Conservation (phyloP, 78 protist genomes). For the Trichosphaerium sp. region DNA sequence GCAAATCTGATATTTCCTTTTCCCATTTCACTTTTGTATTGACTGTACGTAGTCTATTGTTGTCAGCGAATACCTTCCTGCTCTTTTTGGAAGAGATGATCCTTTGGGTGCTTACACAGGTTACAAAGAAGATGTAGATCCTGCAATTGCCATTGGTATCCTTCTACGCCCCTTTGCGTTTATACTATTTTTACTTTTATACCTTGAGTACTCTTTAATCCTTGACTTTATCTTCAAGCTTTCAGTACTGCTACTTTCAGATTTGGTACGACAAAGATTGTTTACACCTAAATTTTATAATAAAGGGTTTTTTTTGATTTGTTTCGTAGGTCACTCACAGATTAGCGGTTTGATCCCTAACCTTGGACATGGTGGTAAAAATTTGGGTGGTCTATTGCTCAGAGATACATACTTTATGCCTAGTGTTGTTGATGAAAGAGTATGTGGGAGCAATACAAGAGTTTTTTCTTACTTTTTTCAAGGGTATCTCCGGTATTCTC, state of each 20-base stretch:
- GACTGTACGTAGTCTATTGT: conserved; percentile 26
- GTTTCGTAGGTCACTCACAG: neutral
- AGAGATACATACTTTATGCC: conserved; percentile 27
- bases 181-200: no score
- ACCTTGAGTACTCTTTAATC: no score
- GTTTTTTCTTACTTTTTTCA: no score
- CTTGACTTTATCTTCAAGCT: no score
- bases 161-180: no score
- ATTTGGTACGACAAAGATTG: conserved; percentile 48
- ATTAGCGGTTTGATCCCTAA: conserved; percentile 1
- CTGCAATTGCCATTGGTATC: conserved; percentile 21
- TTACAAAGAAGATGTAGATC: conserved; percentile 8
- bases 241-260: conserved; percentile 38
- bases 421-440: neutral
- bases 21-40: no score
- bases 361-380: no score
- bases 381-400: conserved; percentile 4
- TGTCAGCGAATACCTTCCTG: conserved; percentile 30
- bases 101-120: conserved; percentile 16
- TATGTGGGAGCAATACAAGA: no score
- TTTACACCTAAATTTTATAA: neutral
- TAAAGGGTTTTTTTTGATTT: neutral
- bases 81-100: conserved; percentile 10
- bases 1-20: no score
- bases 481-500: conserved; percentile 14